These are phyloP conservation scores for Tarenaya hassleriana DNA, from an alignment of 345 rosid genomes.

Conservation along the genomic window DNA sequence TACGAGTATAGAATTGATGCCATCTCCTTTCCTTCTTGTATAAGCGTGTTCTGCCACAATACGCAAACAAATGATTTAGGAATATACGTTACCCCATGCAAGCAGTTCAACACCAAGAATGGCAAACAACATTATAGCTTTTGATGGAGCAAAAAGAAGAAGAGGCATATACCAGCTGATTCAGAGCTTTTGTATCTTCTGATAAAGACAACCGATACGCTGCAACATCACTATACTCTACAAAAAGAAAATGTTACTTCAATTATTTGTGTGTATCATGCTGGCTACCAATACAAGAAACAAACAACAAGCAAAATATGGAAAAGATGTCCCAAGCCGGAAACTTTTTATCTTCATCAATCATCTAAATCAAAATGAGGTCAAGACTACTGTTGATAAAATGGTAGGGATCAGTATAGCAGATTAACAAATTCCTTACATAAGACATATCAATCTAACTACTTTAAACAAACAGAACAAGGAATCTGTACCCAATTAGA, in stretches of 20 bases:
- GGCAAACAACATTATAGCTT: conserved; percentile 16
- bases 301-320: neutral
- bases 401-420: too few species aligned
- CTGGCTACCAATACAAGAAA: too few species aligned
- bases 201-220: conserved; percentile 88
- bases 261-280: neutral
- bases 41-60: conserved; percentile 65
- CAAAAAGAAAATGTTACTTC: conserved; percentile 7
- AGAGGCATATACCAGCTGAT: conserved; percentile 65
- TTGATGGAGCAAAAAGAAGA: conserved; percentile 5
- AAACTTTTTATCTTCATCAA: too few species aligned
- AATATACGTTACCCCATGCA: neutral
- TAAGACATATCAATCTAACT: too few species aligned
- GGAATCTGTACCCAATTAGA: neutral
- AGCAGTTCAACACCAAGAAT: conserved; percentile 46
- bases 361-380: too few species aligned
- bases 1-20: conserved; percentile 91
- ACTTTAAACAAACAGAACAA: too few species aligned
- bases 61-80: neutral
- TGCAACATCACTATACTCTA: conserved; percentile 89
- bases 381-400: too few species aligned
- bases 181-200: conserved; percentile 97
- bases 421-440: too few species aligned
- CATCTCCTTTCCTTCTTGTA: conserved; percentile 98
- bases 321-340: too few species aligned